Evolutionary conservation across 495 filamentous ascomycete genomes (phyloP), one percentile per base, ranked within the genome.

Genomic region (Neurospora sp.): DNA sequence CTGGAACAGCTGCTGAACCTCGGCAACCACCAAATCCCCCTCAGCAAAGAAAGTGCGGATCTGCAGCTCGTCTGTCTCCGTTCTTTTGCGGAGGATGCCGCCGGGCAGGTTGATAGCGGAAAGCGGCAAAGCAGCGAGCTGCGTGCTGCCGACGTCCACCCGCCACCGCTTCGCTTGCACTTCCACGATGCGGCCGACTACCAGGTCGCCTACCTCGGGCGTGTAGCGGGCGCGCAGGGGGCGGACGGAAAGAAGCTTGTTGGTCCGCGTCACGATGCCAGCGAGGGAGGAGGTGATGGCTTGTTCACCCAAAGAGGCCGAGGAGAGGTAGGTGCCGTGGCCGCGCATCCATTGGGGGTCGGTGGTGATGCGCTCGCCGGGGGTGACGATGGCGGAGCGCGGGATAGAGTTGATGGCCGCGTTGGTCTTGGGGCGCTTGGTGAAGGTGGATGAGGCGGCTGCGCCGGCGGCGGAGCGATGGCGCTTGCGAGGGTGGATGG

Each of bases 261-360:
- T 99, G 73, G 94, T 97, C 75, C 93, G 94, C 70, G 90, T 89
- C 6, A 98, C 82, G 24, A 90, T 94, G 78, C 96, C 96, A 6
- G 93, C 93, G 39, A 99, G 90, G 0, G 95, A 95, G 54, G 93
- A 92, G 70, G 90, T 86, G 77, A 99, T 99, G 36, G 88, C 86
- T 66, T 66, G 54, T 66, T 66, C 54, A 0, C 54, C 54, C 7
- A 88, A 86, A 11, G 88, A 87, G 70, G 84, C 76, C 9, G 89
- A 81, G 40, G 87, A 83, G 31, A 89, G 86, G 80, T 90, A 93
- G 45, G 94, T 96, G 71, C 93, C 93, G 82, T 97, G 93, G 78
- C 93, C 93, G 84, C 93, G 89, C 93, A 99, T 99, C 94, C 94
- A 98, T 86, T 98, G 95, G 8, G 94, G 91, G 82, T 97, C 94